Evolutionary conservation across 1,284 basidiomycete genomes (phyloP).

Genomic region (Xerocomus amazonicus): DNA sequence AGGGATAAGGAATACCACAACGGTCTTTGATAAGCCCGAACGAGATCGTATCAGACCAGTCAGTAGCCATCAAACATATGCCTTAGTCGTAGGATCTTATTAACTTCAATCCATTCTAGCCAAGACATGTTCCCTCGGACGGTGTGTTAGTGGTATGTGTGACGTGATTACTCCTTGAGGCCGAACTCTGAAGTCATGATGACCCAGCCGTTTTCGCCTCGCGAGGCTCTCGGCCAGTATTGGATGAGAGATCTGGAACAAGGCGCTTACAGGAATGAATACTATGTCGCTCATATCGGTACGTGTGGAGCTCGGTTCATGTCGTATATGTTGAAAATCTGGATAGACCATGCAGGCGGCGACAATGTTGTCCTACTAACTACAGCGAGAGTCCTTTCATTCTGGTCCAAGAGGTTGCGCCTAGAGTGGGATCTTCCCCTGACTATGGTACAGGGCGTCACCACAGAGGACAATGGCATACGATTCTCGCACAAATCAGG

Average conservation of each 20-base stretch:
- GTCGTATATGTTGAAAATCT: slow-evolving; percentile 12
- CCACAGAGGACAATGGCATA: slow-evolving; percentile 86
- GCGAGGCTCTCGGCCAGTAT: slow-evolving; percentile 92
- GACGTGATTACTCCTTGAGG: not conserved
- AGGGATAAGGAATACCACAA: slow-evolving; percentile 96
- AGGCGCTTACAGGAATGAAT: slow-evolving; percentile 80
- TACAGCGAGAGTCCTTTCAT: slow-evolving; percentile 73
- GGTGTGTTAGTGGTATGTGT: slow-evolving; percentile 75
- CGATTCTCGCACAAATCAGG: slow-evolving; percentile 78
- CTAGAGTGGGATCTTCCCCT: slow-evolving; percentile 94
- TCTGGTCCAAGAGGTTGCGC: slow-evolving; percentile 82
- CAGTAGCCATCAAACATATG: slow-evolving; percentile 24
- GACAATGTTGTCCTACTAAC: slow-evolving; percentile 87
- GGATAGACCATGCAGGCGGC: slow-evolving; percentile 68
- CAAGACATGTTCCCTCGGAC: slow-evolving; percentile 84
- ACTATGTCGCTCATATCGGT: slow-evolving; percentile 92
- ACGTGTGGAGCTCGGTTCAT: slow-evolving; percentile 25
- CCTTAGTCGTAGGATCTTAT: not conserved
- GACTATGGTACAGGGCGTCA: slow-evolving; percentile 83
- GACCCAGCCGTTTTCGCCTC: slow-evolving; percentile 75
- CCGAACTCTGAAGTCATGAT: slow-evolving; percentile 6
- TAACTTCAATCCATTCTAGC: slow-evolving; percentile 39
- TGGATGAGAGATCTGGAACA: slow-evolving; percentile 95
- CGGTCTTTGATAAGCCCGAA: slow-evolving; percentile 92
- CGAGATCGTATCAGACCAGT: slow-evolving; percentile 86